Conservation (phyloP, 257 asterid species). For the Fraxinus americana region DNA sequence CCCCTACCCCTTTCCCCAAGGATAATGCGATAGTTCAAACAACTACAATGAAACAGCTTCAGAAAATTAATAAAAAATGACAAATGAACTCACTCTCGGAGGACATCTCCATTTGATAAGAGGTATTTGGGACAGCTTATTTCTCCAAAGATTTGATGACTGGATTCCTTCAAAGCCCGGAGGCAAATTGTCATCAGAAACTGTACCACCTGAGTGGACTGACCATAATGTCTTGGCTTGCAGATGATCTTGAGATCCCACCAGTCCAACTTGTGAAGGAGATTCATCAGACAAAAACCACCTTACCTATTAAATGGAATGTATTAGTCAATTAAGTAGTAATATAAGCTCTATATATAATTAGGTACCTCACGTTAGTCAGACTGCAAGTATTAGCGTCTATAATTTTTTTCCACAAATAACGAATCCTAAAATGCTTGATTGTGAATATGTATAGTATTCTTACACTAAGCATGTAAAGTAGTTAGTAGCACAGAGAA, state of each 20-base stretch:
- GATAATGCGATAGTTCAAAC: not conserved
- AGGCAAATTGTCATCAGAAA: constrained; percentile 55
- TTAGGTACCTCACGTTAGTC: constrained; percentile 7
- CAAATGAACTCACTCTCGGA: constrained; percentile 40
- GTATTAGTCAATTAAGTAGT: constrained; percentile 1
- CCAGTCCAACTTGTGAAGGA: constrained; percentile 59
- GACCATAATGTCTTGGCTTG: constrained; percentile 51
- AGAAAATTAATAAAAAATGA: constrained; percentile 5
- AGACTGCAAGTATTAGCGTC: not conserved
- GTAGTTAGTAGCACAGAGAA: not conserved
- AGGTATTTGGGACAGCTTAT: constrained; percentile 51
- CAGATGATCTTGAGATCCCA: constrained; percentile 53
- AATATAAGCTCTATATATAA: not conserved
- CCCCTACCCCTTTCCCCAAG: not conserved
- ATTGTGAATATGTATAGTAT: not conserved
- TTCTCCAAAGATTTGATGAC: constrained; percentile 37
- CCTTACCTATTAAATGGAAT: constrained; percentile 45
- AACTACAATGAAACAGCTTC: not conserved
- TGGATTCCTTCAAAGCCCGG: constrained; percentile 63
- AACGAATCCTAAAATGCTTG: not conserved
- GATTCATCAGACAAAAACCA: constrained; percentile 61
- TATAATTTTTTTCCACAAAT: not conserved
- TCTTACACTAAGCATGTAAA: not conserved
- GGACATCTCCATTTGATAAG: constrained; percentile 56
- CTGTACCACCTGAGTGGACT: constrained; percentile 30